A percentile compares a stretch with the other conserved stretches of the same genome.
These are phyloP conservation scores for Setaria italica DNA, from an alignment of 202 grass and related monocot genomes.

Conservation along the genomic window DNA sequence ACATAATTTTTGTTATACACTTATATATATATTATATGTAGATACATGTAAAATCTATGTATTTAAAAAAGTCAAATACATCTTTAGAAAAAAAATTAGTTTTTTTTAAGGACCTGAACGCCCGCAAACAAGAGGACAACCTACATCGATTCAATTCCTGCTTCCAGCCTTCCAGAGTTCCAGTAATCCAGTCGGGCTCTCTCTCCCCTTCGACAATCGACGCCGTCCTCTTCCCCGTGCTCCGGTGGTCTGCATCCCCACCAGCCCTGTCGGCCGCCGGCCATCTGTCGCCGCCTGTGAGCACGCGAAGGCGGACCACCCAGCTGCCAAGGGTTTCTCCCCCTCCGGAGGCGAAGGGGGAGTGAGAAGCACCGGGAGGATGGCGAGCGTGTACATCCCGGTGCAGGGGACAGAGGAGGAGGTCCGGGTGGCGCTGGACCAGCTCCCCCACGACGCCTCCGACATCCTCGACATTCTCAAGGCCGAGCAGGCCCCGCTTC, in stretches of 20 bases:
- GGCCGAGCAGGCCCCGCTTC: conserved; percentile 92
- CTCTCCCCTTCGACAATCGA: too few relatives aligned
- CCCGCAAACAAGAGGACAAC: too few relatives aligned
- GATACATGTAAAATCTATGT: too few relatives aligned
- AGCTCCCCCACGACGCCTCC: conserved; percentile 78
- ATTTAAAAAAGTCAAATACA: too few relatives aligned
- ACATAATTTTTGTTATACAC: too few relatives aligned
- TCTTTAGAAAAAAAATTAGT: too few relatives aligned
- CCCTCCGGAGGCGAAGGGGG: background rate
- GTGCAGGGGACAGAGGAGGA: conserved; percentile 97
- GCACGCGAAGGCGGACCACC: background rate
- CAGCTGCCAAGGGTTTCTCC: background rate
- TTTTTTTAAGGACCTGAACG: too few relatives aligned
- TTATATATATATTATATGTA: too few relatives aligned
- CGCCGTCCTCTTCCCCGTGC: background rate
- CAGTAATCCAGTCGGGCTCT: too few relatives aligned
- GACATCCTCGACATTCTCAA: conserved; percentile 99
- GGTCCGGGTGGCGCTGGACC: conserved; percentile 83
- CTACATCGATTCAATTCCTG: too few relatives aligned
- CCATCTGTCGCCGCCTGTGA: background rate
- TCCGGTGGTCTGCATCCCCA: background rate
- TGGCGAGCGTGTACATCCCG: conserved; percentile 88
- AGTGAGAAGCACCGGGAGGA: conserved; percentile 41
- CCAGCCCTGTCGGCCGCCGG: too few relatives aligned
- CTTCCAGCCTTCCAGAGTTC: too few relatives aligned